phyloP scores from a whole-genome alignment of 2,329 filamentous ascomycete species.

The Bipolaris gigantea region DNA sequence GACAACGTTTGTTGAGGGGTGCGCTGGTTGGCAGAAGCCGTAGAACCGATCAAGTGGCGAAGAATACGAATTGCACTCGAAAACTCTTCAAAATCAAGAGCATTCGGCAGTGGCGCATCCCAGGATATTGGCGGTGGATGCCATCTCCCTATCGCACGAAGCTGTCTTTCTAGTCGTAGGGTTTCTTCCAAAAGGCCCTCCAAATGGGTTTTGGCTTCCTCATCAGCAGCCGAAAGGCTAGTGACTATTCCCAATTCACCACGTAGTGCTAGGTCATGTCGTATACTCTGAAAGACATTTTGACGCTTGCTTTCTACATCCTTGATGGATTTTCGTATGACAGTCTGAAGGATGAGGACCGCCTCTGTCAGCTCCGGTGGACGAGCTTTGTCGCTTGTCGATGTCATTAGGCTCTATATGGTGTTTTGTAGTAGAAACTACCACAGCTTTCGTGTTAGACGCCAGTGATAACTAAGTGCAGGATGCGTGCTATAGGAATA shows the following conservation, averaged over 20 bases:
- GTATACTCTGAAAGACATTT: not conserved
- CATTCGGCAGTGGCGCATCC: not conserved
- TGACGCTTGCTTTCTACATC: not conserved
- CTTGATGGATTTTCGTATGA: not conserved
- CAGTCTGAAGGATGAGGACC: not conserved
- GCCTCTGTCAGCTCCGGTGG: not conserved
- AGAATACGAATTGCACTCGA: conserved; percentile 14
- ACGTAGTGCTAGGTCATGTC: not conserved
- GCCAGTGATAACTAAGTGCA: not conserved
- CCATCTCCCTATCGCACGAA: conserved; percentile 11
- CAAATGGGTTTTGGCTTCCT: not conserved
- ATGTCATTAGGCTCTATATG: not conserved
- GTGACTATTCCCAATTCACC: not conserved
- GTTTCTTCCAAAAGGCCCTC: not conserved
- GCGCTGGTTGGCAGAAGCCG: not conserved
- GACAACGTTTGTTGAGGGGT: conserved; percentile 9
- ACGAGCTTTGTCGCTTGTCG: not conserved
- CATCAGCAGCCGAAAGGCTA: not conserved
- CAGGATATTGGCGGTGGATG: not conserved
- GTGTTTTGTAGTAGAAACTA: not conserved
- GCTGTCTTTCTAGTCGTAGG: not conserved
- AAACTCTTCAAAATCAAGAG: conserved; percentile 19
- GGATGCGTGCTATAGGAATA: not conserved
- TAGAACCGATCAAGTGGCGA: conserved; percentile 6
- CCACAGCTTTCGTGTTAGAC: too few species aligned